Percentiles rank a stretch among this genome's conserved stretches.
phyloP scores from a whole-genome alignment of 2,329 filamentous ascomycete genomes.

The Fusarium sp. region DNA sequence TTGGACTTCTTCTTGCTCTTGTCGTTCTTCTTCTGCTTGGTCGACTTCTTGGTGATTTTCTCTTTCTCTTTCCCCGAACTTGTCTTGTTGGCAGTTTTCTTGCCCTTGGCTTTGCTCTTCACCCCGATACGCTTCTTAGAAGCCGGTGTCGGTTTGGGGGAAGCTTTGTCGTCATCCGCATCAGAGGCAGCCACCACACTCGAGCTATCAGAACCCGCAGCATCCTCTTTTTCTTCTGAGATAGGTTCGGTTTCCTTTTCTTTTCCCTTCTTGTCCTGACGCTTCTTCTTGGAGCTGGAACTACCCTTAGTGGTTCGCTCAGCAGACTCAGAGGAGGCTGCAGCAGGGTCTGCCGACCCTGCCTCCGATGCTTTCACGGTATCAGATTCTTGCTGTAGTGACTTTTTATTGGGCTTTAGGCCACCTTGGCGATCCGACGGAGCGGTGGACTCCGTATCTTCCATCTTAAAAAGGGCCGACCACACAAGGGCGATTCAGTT shows the following conservation, averaged over 20 bases:
- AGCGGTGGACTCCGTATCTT: slow-evolving; percentile 28
- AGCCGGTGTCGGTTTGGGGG: slow-evolving; percentile 2
- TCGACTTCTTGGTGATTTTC: slow-evolving; percentile 19
- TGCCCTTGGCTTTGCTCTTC: slow-evolving; percentile 31
- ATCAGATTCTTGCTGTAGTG: slow-evolving; percentile 31
- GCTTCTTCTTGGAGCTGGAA: slow-evolving; percentile 32
- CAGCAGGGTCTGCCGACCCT: slow-evolving; percentile 17
- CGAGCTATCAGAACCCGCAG: slow-evolving; percentile 25
- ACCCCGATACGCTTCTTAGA: slow-evolving; percentile 31
- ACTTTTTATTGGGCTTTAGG: slow-evolving; percentile 30
- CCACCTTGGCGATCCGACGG: slow-evolving; percentile 39
- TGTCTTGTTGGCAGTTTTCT: slow-evolving; percentile 13
- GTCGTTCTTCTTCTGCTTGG: slow-evolving; percentile 27
- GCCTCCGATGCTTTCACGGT: slow-evolving; percentile 23
- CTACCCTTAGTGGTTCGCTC: slow-evolving; percentile 21
- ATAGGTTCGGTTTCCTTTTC: slow-evolving; percentile 9
- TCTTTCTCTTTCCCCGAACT: slow-evolving; percentile 27
- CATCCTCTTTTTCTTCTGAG: slow-evolving; percentile 17
- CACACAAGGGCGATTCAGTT: background rate
- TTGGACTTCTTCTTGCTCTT: slow-evolving; percentile 14
- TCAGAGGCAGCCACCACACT: slow-evolving; percentile 31
- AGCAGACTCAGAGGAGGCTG: slow-evolving; percentile 15
- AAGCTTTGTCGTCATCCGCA: slow-evolving; percentile 29
- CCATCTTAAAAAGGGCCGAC: slow-evolving; percentile 29
- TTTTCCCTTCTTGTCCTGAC: slow-evolving; percentile 28